phyloP scores from a whole-genome alignment of 1,284 basidiomycete species.

The Leucoagaricus sp. region DNA sequence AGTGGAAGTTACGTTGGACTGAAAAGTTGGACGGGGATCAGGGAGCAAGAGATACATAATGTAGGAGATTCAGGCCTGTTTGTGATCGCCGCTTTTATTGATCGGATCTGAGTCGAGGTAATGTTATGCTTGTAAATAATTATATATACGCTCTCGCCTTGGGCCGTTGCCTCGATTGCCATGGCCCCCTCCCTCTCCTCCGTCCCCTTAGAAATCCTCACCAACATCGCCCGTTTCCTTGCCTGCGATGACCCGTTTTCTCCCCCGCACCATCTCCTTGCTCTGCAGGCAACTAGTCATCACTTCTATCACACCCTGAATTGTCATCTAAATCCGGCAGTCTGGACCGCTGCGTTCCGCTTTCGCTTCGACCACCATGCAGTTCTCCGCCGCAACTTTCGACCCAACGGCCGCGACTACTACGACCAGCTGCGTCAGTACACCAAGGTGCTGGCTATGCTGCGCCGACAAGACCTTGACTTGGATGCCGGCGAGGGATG shows the following conservation, averaged over 20 bases:
- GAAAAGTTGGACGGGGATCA: constrained; percentile 12
- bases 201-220: constrained; percentile 62
- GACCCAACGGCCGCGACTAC: constrained; percentile 37
- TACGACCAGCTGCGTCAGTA: constrained; percentile 49
- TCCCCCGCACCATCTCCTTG: constrained; percentile 42
- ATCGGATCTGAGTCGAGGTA: constrained; percentile 11
- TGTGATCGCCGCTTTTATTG: background rate
- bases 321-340: constrained; percentile 36
- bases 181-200: constrained; percentile 2
- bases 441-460: constrained; percentile 40
- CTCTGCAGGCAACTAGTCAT: constrained; percentile 52
- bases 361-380: constrained; percentile 59
- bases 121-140: background rate
- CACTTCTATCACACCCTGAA: constrained; percentile 44
- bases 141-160: background rate
- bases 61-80: no score
- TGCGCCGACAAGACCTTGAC: constrained; percentile 41
- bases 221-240: constrained; percentile 54
- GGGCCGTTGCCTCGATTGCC: background rate
- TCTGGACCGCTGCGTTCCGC: constrained; percentile 64
- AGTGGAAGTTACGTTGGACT: background rate
- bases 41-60: no score
- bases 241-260: constrained; percentile 40
- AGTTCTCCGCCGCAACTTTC: constrained; percentile 54
- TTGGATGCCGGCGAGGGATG: constrained; percentile 32